Evolutionary conservation across 2,329 filamentous ascomycete species (phyloP), one percentile per base, ranked within the genome.

Genomic region (Niveomyces coronatus): DNA sequence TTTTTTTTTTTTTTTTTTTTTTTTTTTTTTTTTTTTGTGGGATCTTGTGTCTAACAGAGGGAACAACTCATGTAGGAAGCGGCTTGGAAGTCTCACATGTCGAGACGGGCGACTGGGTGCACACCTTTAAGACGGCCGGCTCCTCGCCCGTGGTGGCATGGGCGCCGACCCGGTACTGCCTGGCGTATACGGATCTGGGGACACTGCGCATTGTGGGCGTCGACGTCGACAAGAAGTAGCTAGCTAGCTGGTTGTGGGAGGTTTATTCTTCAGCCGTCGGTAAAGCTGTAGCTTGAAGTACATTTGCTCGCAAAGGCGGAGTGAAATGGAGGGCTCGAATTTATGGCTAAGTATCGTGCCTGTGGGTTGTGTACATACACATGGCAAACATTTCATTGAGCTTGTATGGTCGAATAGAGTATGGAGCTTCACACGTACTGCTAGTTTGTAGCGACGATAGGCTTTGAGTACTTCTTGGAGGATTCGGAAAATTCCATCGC

Each of bases 131-230:
- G 56, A 81, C 82, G 9, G 65, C 67, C 1, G 71, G 74, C 16
- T 63, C 79, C 10, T 76, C 74, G 39, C 74, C 76, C 2, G 70
- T 82, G 9, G 79, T 87, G 7, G 73, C 79, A 3, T 88, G 83
- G 83, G 82, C 85, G 46, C 84, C 84, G 3, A 79, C 72, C 29
- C 69, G 77, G 40, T 88, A 88, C 55, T 77, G 74, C 47, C 60
- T 89, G 42, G 84, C 83, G 2, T 87, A 85, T 54, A 75, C 75
- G 37, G 83, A 88, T 51, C 59, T 75, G 24, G 79, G 79, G 1
- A 71, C 71, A 35, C 57, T 88, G 41, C 77, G 80, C 50, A 84
- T 87, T 41, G 65, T 85, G 33, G 79, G 79, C 9, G 60, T 73
- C 26, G 74, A 76, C 46, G 67, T 54, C 27, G 60, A 63, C 29